Conservation (phyloP, 2,329 filamentous ascomycete species). For the Didymella lethalis region DNA sequence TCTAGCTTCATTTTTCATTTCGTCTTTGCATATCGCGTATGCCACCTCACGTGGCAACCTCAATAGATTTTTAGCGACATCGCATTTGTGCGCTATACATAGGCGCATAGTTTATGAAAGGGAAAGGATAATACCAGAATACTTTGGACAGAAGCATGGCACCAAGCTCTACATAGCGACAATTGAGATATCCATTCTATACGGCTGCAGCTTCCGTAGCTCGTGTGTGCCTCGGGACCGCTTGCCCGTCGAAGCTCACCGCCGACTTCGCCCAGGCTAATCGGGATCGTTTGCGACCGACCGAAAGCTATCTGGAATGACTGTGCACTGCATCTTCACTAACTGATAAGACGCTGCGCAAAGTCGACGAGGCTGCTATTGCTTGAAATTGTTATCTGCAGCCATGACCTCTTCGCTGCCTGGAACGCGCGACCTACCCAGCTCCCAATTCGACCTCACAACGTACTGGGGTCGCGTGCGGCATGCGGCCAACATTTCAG, state of each 20-base stretch:
- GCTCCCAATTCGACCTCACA: conserved; percentile 88
- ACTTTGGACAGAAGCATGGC: conserved; percentile 5
- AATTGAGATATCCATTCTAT: neutral
- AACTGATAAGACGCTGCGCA: conserved; percentile 4
- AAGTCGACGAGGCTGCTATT: conserved; percentile 6
- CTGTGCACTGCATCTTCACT: neutral
- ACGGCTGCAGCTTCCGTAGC: neutral
- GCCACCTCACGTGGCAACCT: neutral
- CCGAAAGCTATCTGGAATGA: neutral
- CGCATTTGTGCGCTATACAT: conserved; percentile 6
- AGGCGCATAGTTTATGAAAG: conserved; percentile 4
- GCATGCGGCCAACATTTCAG: conserved; percentile 87
- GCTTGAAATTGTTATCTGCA: neutral
- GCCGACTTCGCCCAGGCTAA: conserved; percentile 14
- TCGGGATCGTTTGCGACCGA: conserved; percentile 5
- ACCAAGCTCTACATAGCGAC: conserved; percentile 2
- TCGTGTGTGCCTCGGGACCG: conserved; percentile 1
- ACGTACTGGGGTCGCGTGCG: conserved; percentile 96
- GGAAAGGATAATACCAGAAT: conserved; percentile 14
- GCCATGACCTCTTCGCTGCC: conserved; percentile 69
- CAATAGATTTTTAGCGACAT: conserved; percentile 18
- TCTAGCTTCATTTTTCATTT: conserved; percentile 1
- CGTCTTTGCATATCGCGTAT: conserved; percentile 6
- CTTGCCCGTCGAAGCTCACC: conserved; percentile 12
- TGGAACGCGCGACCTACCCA: conserved; percentile 80